Base-by-base conservation (phyloP, 225 moss, liverwort and hornwort species). In the Thuidium tamariscinum region DNA sequence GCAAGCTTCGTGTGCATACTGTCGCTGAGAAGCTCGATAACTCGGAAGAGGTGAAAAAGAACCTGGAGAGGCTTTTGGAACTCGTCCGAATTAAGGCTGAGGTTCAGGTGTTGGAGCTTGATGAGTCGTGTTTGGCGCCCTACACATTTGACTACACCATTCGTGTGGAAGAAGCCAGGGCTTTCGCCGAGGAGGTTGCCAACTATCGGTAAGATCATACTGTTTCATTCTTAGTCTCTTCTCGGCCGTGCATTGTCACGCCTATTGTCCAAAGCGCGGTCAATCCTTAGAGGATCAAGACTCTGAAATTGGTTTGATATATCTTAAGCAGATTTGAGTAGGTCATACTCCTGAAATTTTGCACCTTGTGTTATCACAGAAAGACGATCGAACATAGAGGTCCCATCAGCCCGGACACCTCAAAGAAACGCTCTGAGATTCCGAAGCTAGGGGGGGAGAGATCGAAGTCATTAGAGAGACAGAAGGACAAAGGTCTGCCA, bases 81-180 rank as follows among this genome's bases (percentile, higher is more conserved):
- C 32, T 88, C 89, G 98, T 97, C 56, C 84, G 93, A 66, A 98
- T 98, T n/a, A 88, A 92, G 61, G 98, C 97, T 12, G 97, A 98
- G 84, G 98, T 98, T 82, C 94, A 94, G 84, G 98, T 97, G 12
- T 79, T 95, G 78, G 97, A 97, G 83, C 92, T 98, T 65, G 95
- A 96, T 77, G 93, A 95, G 26, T 93, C 93, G 51, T 95, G 94
- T 44, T 92, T 98, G 73, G 98, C 98, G 76, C 96, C 97, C 27
- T 98, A 98, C 87, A 97, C 97, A 25, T 98, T 97, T 59, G 98
- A 98, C 92, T 94, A 92, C 89, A 98, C 97, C 73, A 91, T 97
- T 64, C 97, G 97, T 75, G 81, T 94, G 9, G 96, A 97, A 91
- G 95, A 97, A 85, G 94, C 97, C 85, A 91, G 92, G 54, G 95